phyloP scores from a whole-genome alignment of 257 asterid genomes.

The Ballota nigra region DNA sequence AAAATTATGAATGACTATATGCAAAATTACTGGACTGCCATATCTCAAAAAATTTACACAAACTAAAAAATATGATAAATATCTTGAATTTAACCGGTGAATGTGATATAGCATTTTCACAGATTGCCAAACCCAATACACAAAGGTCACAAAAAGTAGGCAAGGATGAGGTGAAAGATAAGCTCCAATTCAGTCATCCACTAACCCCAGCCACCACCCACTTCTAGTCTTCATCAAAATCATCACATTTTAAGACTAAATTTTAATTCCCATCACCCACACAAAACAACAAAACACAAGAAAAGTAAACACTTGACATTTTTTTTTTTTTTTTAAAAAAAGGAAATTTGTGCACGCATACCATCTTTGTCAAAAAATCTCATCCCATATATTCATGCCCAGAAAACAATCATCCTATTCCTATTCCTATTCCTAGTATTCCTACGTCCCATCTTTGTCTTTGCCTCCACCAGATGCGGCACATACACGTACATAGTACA shows the following conservation, averaged over 20 bases:
- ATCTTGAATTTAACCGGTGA: neutral
- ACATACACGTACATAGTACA: conserved; percentile 20
- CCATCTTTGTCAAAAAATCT: conserved; percentile 25
- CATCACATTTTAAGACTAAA: conserved; percentile 44
- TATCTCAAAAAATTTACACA: too few relatives aligned
- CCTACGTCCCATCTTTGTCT: conserved; percentile 57
- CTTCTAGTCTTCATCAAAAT: conserved; percentile 53
- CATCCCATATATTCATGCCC: conserved; percentile 36
- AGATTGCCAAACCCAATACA: conserved; percentile 39
- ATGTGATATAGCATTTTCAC: conserved; percentile 29
- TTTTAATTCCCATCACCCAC: conserved; percentile 21
- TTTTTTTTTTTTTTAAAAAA: too few relatives aligned
- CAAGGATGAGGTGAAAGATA: conserved; percentile 36
- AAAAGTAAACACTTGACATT: neutral
- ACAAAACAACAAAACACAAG: conserved; percentile 17
- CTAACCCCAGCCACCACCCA: conserved; percentile 39
- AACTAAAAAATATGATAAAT: too few relatives aligned
- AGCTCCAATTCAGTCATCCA: conserved; percentile 59
- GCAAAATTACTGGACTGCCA: too few relatives aligned
- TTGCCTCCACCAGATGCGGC: conserved; percentile 29
- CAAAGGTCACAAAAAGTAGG: conserved; percentile 42
- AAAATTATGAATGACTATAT: too few relatives aligned
- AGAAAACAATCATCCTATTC: conserved; percentile 40
- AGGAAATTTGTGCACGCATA: neutral
- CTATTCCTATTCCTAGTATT: conserved; percentile 51